Evolutionary conservation across 2,329 filamentous ascomycete species (phyloP), one percentile per base, ranked within the genome.

Genomic region (Calonectria hongkongensis): DNA sequence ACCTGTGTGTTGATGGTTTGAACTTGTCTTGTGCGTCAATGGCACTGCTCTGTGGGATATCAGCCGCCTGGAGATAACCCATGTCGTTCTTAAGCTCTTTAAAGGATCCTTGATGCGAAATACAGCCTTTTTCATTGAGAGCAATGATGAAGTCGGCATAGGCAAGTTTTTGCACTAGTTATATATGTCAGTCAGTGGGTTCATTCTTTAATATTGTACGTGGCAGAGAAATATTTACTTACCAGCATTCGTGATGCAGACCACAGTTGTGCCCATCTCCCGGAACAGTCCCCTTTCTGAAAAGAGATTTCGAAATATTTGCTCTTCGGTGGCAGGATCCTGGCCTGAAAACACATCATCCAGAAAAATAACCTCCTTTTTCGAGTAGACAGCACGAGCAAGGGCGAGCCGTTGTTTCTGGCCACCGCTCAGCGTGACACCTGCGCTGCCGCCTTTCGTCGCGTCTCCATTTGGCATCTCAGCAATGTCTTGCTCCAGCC

Each of bases 381-480:
- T 67, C 8, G 77, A 71, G 41, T 81, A 81, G 6, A 81, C 68
- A 0, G 79, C 79, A 0, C 79, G 71, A 8, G 79, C 79, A 6
- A 81, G 63, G 2, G 79, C 75, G 27, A 82, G 77, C 7, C 81
- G 75, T 58, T 81, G 79, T 36, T 81, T 82, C 68, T 84, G 83
- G 0, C 83, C 83, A 21, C 83, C 83, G 10, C 82, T 83, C 8
- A 84, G 72, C 43, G 79, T 81, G 39, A 83, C 79, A 1, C 83
- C 83, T 15, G 80, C 80, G 54, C 79, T 82, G 18, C 82, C 83
- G 45, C 83, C 79, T 27, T 80, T 48, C 4, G 47, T 48, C 10
- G n/a, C 47, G 9, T 48, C 47, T 27, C 47, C 21, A 27, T 27
- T 21, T 2, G 47, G 8, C n/a, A 48, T 25, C n/a, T 3, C 47